A percentile compares a stretch with the other conserved stretches of the same genome.
Evolutionary conservation across 129 eudicot genomes (phyloP).

Genomic region (Pittosporum tobira): DNA sequence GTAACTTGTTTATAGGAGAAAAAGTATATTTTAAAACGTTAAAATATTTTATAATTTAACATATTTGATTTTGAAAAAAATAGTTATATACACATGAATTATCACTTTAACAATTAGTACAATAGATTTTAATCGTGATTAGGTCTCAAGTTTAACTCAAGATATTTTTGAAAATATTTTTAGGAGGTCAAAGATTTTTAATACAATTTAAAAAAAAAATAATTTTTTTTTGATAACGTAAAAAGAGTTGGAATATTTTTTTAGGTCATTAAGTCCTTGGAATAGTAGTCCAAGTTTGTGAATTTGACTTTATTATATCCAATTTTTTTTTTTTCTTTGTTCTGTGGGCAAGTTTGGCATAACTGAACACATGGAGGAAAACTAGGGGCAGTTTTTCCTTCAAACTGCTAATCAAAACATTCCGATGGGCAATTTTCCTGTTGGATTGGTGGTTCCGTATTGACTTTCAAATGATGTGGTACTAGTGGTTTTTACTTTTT

Average conservation of each 20-base stretch:
- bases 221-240: slow-evolving; percentile 1
- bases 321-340: not conserved
- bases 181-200: too few relatives aligned
- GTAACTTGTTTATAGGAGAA: too few relatives aligned
- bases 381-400: slow-evolving; percentile 34
- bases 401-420: not conserved
- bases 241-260: slow-evolving; percentile 8
- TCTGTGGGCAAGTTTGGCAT: slow-evolving; percentile 23
- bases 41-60: too few relatives aligned
- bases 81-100: too few relatives aligned
- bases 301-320: slow-evolving; percentile 21
- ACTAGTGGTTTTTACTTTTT: not conserved
- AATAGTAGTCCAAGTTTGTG: too few relatives aligned
- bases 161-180: too few relatives aligned
- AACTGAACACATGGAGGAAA: slow-evolving; percentile 18
- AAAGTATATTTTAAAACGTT: too few relatives aligned
- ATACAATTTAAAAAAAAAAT: too few relatives aligned
- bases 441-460: slow-evolving; percentile 8
- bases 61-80: too few relatives aligned
- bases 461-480: slow-evolving; percentile 12
- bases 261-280: slow-evolving; percentile 7
- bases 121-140: too few relatives aligned
- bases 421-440: slow-evolving; percentile 18
- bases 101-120: too few relatives aligned
- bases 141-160: too few relatives aligned